phyloP scores from a whole-genome alignment of 805 yeast genomes.

The Ogataea populi-albae region DNA sequence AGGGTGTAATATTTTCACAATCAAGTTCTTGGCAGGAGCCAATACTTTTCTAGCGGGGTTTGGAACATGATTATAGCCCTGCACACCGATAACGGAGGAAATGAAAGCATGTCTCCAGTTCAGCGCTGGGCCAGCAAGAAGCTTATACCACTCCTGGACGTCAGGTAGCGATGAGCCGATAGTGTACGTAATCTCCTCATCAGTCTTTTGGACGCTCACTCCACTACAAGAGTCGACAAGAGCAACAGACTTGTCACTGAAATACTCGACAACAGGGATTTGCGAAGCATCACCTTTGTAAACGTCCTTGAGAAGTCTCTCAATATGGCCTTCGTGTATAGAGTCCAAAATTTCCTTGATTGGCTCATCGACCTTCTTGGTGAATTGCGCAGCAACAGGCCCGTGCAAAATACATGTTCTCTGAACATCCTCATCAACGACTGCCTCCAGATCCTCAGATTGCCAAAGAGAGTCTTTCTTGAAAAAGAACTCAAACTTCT shows the following conservation, averaged over 20 bases:
- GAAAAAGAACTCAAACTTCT: constrained; percentile 91
- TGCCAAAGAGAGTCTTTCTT: constrained; percentile 99
- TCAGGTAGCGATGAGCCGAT: constrained; percentile 36
- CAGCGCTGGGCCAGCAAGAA: constrained; percentile 73
- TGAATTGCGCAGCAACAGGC: constrained; percentile 95
- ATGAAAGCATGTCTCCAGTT: constrained; percentile 93
- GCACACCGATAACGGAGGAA: constrained; percentile 75
- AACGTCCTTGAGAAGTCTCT: constrained; percentile 59
- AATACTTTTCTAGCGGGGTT: constrained; percentile 82
- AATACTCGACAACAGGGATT: constrained; percentile 88
- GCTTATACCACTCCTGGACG: constrained; percentile 63
- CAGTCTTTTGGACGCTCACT: constrained; percentile 35
- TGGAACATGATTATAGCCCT: constrained; percentile 72
- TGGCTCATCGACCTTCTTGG: constrained; percentile 87
- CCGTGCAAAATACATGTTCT: constrained; percentile 99
- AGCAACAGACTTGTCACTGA: constrained; percentile 63
- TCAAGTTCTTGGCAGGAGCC: constrained; percentile 62
- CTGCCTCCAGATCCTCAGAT: constrained; percentile 94
- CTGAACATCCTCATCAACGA: constrained; percentile 92
- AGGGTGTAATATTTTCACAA: constrained; percentile 57
- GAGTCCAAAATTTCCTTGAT: constrained; percentile 84
- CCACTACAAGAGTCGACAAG: constrained; percentile 36
- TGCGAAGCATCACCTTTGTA: constrained; percentile 67
- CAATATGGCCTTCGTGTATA: constrained; percentile 88
- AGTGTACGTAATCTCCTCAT: constrained; percentile 35